Evolutionary conservation across 805 yeast genomes (phyloP).

Genomic region (Candida qinlingensis): DNA sequence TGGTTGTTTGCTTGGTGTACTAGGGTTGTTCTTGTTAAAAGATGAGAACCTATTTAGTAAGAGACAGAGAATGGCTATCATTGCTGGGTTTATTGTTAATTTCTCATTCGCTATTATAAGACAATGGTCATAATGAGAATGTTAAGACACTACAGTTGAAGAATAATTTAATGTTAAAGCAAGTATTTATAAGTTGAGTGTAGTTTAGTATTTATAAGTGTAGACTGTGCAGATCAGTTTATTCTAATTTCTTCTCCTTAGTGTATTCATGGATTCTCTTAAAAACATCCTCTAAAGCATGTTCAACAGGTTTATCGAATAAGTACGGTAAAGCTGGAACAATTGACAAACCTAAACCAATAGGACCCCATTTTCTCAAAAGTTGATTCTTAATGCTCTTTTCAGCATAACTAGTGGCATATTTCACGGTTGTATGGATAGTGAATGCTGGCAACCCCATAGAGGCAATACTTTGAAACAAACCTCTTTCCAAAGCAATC

Average conservation of each 20-base stretch:
- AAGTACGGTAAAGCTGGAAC: constrained; percentile 75
- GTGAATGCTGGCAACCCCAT: constrained; percentile 88
- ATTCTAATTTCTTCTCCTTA: constrained; percentile 12
- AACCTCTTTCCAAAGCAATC: constrained; percentile 62
- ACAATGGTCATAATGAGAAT: constrained; percentile 20
- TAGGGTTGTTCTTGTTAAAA: constrained; percentile 57
- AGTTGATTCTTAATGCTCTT: constrained; percentile 45
- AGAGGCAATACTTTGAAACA: constrained; percentile 76
- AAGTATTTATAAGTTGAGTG: background rate
- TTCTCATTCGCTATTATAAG: constrained; percentile 59
- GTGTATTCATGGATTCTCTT: constrained; percentile 24
- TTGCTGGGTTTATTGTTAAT: constrained; percentile 68
- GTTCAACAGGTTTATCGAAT: constrained; percentile 81
- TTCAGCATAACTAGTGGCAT: constrained; percentile 53
- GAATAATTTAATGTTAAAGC: background rate
- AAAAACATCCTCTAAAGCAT: constrained; percentile 56
- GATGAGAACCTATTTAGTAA: constrained; percentile 58
- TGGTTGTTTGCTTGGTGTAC: constrained; percentile 73
- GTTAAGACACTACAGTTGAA: background rate
- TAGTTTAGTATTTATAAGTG: no score
- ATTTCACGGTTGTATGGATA: constrained; percentile 69
- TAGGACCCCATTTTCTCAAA: constrained; percentile 67
- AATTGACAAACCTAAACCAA: constrained; percentile 67
- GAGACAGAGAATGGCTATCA: constrained; percentile 60
- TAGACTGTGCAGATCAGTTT: background rate